Evolutionary conservation across 257 asterid genomes (phyloP), one percentile per base, ranked within the genome.

Genomic region (Thymus quinquecostatus): DNA sequence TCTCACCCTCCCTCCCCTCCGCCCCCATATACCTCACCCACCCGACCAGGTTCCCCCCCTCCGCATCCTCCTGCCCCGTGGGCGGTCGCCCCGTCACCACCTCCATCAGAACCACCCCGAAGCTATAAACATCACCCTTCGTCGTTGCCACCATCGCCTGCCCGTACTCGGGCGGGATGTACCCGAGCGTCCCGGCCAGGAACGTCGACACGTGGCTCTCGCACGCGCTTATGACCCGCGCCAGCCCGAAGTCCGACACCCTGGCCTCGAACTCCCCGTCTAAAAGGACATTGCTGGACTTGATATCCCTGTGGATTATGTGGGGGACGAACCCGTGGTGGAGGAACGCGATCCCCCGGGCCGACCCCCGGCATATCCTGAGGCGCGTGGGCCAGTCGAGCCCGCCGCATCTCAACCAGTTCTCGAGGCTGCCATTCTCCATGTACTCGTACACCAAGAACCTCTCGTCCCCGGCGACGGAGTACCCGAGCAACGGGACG

Each of bases 1-100:
- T 72, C 55, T 88, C 82, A 60, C 6, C 1, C 45, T 83, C 87
- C 81, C 78, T 78, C 0, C 94, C 87, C 5, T 64, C 75, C 0
- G 69, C 85, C 14, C 56, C 73, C 97, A 90, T 88, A 82, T 89
- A 76, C 74, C 92, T 84, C 38, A 85, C 90, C 97, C 98, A 92
- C 1, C 98, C 98, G 5, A 92, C 97, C 11, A 90, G 88, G 69
- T 92, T 92, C 10, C 97, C 97, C 12, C 98, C 97, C 66, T 92
- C 97, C 2, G 78, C 78, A 36, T 92, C 98, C 3, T 84, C 79
- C 64, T 92, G 98, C 30, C 98, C 98, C 1, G 78, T 81, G 10
- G 98, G 94, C 0, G 82, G 73, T 14, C 84, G 75, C 28, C 97
- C 97, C 0, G 97, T 91, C 5, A 91, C 82, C 27, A 91, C 78